phyloP scores from a whole-genome alignment of 2,329 filamentous ascomycete species.

The Trichoderma koningiopsis region DNA sequence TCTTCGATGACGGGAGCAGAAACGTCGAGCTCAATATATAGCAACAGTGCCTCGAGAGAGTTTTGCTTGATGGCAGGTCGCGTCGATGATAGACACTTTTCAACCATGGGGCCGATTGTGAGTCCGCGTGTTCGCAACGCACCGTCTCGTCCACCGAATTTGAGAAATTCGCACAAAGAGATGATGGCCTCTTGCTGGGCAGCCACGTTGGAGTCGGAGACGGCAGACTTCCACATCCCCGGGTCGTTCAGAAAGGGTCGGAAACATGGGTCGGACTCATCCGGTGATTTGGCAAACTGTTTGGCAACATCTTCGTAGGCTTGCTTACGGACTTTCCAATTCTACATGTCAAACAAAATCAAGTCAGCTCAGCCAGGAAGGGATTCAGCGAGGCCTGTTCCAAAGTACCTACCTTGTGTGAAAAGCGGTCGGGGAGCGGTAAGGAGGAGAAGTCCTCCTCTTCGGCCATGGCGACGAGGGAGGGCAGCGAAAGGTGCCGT shows the following conservation, averaged over 20 bases:
- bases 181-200: constrained; percentile 91
- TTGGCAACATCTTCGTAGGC: constrained; percentile 92
- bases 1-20: constrained; percentile 87
- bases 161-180: constrained; percentile 87
- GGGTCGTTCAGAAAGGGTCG: constrained; percentile 84
- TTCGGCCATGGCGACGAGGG: constrained; percentile 67
- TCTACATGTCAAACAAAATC: constrained; percentile 45
- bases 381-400: neutral
- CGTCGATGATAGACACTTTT: constrained; percentile 88
- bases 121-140: constrained; percentile 74
- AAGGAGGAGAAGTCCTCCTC: constrained; percentile 83
- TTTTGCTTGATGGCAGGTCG: constrained; percentile 86
- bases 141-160: constrained; percentile 81
- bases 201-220: constrained; percentile 92
- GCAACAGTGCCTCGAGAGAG: constrained; percentile 79
- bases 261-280: constrained; percentile 84
- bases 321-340: constrained; percentile 96
- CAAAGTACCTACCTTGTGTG: constrained; percentile 72
- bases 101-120: constrained; percentile 77
- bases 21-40: constrained; percentile 88
- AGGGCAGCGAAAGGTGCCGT: constrained; percentile 23
- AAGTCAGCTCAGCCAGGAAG: neutral
- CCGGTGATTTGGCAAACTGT: constrained; percentile 79
- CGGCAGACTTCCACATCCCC: constrained; percentile 86
- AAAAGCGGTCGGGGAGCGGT: constrained; percentile 76